These are phyloP conservation scores for Linanthus parryae DNA, from an alignment of 148 eudicot genomes.

Conservation along the genomic window DNA sequence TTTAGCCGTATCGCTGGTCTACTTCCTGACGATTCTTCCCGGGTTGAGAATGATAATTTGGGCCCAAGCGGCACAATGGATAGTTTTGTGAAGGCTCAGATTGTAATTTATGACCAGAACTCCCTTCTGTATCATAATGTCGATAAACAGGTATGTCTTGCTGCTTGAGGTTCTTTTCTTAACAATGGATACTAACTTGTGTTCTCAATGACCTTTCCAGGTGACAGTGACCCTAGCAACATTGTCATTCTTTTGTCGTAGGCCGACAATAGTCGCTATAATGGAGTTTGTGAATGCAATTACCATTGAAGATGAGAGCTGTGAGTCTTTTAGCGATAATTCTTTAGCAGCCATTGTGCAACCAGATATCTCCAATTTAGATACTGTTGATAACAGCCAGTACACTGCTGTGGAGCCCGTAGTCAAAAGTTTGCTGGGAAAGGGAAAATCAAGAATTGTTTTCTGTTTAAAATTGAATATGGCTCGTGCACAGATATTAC, in stretches of 20 bases:
- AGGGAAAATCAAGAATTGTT: constrained; percentile 79
- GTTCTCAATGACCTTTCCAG: constrained; percentile 25
- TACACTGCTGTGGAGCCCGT: constrained; percentile 47
- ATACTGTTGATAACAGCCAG: constrained; percentile 25
- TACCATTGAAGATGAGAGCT: constrained; percentile 44
- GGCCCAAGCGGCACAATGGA: constrained; percentile 48
- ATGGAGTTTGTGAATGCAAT: constrained; percentile 78
- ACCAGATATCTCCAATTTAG: constrained; percentile 41
- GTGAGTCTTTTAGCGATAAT: constrained; percentile 47
- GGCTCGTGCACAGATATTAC: constrained; percentile 80
- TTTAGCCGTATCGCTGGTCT: constrained; percentile 60
- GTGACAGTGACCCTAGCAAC: constrained; percentile 92
- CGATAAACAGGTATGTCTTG: constrained; percentile 60
- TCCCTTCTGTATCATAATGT: constrained; percentile 59
- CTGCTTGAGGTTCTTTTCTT: constrained; percentile 1
- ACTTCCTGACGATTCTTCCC: constrained; percentile 48
- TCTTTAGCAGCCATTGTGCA: constrained; percentile 41
- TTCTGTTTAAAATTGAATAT: constrained; percentile 65
- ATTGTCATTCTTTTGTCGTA: constrained; percentile 85
- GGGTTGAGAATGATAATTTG: constrained; percentile 23
- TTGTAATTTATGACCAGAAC: constrained; percentile 68
- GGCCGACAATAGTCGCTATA: constrained; percentile 79
- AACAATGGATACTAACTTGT: neutral
- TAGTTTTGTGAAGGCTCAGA: constrained; percentile 95
- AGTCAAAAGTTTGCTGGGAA: constrained; percentile 77